Evolutionary conservation across 352 stramenopile genomes (phyloP).

Genomic region (Phytophthora agathidicida): DNA sequence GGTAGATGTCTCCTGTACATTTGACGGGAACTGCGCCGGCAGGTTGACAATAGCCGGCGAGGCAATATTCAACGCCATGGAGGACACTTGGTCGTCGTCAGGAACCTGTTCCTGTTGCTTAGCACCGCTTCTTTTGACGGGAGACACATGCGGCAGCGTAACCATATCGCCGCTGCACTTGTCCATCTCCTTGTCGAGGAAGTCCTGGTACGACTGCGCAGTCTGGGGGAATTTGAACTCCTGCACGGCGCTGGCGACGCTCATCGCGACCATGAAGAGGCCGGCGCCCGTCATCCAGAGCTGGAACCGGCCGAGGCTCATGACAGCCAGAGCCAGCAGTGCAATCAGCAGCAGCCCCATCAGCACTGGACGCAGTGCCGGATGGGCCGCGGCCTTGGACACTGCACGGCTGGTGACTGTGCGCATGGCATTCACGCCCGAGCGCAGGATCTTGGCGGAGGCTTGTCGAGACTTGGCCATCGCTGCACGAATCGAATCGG

Average conservation of each 20-base stretch:
- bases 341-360: conserved; percentile 42
- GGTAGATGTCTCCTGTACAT: conserved; percentile 17
- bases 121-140: conserved; percentile 25
- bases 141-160: conserved; percentile 54
- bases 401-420: conserved; percentile 34
- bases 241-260: conserved; percentile 64
- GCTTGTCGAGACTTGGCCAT: conserved; percentile 37
- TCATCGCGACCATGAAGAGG: conserved; percentile 67
- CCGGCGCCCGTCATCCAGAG: conserved; percentile 73
- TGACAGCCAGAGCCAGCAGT: conserved; percentile 51
- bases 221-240: conserved; percentile 57
- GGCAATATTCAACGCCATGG: conserved; percentile 49
- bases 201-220: conserved; percentile 56
- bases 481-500: conserved; percentile 13
- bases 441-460: conserved; percentile 36
- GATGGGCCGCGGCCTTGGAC: conserved; percentile 21
- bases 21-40: conserved; percentile 10
- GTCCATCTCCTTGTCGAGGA: conserved; percentile 62
- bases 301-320: conserved; percentile 57
- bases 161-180: conserved; percentile 51
- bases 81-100: conserved; percentile 24
- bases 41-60: conserved; percentile 42
- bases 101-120: conserved; percentile 24
- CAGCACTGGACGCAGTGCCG: conserved; percentile 33
- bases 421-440: conserved; percentile 36